Percentiles rank a stretch among this genome's conserved stretches.
These are phyloP conservation scores for Chlorella sorokiniana DNA, from an alignment of 139 green algal species.

Conservation along the genomic window DNA sequence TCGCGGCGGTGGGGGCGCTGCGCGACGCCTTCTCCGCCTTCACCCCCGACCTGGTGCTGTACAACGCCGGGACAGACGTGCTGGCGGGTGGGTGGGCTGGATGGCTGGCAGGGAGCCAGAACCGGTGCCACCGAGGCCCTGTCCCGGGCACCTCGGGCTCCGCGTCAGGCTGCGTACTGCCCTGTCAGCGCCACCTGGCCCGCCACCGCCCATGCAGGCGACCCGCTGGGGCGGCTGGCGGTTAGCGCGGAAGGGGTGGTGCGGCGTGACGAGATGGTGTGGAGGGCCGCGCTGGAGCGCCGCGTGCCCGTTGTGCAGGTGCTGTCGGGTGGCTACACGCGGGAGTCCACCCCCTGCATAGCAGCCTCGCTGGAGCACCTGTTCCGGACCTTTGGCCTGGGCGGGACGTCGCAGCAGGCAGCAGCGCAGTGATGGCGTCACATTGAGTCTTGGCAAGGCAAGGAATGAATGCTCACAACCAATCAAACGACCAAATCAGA, in stretches of 20 bases:
- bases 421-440: neutral
- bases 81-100: conserved; percentile 62
- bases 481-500: neutral
- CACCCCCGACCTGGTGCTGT: conserved; percentile 68
- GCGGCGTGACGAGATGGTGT: conserved; percentile 70
- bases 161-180: too few species aligned
- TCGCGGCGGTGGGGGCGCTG: conserved; percentile 47
- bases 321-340: conserved; percentile 73
- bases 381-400: conserved; percentile 15
- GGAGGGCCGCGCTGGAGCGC: conserved; percentile 39
- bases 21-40: conserved; percentile 13
- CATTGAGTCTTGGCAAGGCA: neutral
- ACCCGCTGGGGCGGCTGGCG: conserved; percentile 74
- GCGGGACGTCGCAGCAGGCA: neutral
- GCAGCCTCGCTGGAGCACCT: neutral
- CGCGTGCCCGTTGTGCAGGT: conserved; percentile 71
- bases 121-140: too few species aligned
- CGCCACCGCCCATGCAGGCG: conserved; percentile 35
- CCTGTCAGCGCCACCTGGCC: too few species aligned
- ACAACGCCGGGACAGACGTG: conserved; percentile 86
- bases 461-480: neutral
- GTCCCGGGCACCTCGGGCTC: too few species aligned
- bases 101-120: too few species aligned
- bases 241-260: conserved; percentile 55
- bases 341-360: conserved; percentile 13